These are phyloP conservation scores for Mortierella sp. DNA, from an alignment of 371 early-diverging fungal genomes.

Conservation along the genomic window DNA sequence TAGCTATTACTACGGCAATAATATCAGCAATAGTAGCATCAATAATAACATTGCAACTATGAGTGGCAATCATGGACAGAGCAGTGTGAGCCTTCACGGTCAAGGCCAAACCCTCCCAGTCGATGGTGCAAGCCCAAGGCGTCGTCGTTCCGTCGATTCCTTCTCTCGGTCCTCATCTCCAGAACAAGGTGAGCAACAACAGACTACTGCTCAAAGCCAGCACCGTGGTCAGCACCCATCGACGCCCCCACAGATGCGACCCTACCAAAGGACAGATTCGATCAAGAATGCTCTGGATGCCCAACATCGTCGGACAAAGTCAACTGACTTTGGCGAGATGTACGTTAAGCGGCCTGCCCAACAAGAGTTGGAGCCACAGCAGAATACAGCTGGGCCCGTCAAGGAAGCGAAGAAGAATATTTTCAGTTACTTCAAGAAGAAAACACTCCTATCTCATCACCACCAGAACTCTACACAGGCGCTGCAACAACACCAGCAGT, in stretches of 20 bases:
- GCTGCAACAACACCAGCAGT: constrained; percentile 8
- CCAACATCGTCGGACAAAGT: background rate
- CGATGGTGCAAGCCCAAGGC: background rate
- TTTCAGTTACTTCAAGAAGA: constrained; percentile 28
- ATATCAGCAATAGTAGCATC: constrained; percentile 7
- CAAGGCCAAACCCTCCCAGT: constrained; percentile 9
- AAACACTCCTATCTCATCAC: constrained; percentile 22
- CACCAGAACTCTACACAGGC: background rate
- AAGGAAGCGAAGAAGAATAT: constrained; percentile 33
- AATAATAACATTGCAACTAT: constrained; percentile 3
- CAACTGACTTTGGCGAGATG: constrained; percentile 28
- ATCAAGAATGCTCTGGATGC: constrained; percentile 2
- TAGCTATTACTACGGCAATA: too few relatives aligned
- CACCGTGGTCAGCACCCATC: too few relatives aligned
- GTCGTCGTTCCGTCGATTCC: constrained; percentile 29
- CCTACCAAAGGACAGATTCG: background rate
- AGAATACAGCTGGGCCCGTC: constrained; percentile 13
- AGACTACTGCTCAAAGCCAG: background rate
- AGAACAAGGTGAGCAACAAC: constrained; percentile 15
- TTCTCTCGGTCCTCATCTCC: constrained; percentile 46
- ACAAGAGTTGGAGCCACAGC: constrained; percentile 26
- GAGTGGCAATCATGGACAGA: constrained; percentile 4
- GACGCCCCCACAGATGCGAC: too few relatives aligned
- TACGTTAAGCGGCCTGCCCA: constrained; percentile 33
- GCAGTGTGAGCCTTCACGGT: too few relatives aligned